phyloP scores from a whole-genome alignment of 2,329 filamentous ascomycete genomes.

The Zymoseptoria passerinii region DNA sequence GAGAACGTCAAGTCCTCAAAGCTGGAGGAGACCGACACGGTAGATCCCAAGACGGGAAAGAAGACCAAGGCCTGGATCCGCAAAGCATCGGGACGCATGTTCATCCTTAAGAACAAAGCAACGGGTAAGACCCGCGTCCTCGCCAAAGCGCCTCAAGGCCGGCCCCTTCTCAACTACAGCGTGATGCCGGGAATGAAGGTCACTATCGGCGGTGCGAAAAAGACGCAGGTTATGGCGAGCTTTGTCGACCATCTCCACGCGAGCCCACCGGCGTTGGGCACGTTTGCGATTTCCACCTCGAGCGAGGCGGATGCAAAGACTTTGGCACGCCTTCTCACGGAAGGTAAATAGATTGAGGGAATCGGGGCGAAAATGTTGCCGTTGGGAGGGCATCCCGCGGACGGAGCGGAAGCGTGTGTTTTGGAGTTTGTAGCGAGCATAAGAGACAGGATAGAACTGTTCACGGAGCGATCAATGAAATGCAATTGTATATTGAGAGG shows the following conservation, averaged over 20 bases:
- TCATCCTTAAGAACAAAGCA: conserved; percentile 64
- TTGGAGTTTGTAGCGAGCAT: neutral
- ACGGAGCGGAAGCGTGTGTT: neutral
- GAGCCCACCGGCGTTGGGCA: conserved; percentile 4
- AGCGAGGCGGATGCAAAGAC: conserved; percentile 7
- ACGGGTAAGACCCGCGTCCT: conserved; percentile 60
- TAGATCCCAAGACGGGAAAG: conserved; percentile 38
- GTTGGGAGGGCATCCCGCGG: neutral
- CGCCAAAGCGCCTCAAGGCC: conserved; percentile 46
- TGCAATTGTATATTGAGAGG: neutral
- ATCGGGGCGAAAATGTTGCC: no score
- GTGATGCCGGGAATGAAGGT: conserved; percentile 12
- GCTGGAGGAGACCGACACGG: conserved; percentile 43
- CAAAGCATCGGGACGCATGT: conserved; percentile 63
- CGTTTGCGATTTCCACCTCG: conserved; percentile 9
- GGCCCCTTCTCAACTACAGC: conserved; percentile 14
- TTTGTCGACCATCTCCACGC: conserved; percentile 18
- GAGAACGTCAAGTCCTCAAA: conserved; percentile 59
- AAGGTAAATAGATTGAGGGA: neutral
- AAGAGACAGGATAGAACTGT: neutral
- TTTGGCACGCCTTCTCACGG: conserved; percentile 1
- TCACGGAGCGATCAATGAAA: neutral
- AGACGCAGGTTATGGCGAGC: conserved; percentile 7
- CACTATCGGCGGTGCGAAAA: conserved; percentile 15
- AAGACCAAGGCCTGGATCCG: conserved; percentile 56